Evolutionary conservation across 257 asterid genomes (phyloP).

Genomic region (Perilla frutescens): DNA sequence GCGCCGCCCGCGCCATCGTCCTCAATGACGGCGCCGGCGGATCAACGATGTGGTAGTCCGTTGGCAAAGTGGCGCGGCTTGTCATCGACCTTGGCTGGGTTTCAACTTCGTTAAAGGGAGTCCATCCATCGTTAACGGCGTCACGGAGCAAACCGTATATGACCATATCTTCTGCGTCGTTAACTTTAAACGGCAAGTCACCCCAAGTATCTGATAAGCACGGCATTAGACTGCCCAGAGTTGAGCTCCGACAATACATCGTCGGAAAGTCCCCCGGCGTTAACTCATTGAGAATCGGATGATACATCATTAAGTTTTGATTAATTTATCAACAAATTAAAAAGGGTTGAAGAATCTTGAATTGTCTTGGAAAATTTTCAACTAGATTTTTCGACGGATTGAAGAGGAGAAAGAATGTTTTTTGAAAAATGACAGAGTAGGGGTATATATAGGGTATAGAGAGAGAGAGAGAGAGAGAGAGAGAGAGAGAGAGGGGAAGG

Average conservation of each 20-base stretch:
- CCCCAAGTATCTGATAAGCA: conserved; percentile 82
- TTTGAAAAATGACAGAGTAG: too few species aligned
- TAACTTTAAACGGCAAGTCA: conserved; percentile 78
- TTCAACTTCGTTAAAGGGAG: conserved; percentile 70
- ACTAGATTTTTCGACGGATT: not conserved
- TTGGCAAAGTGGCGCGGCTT: not conserved
- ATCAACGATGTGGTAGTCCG: conserved; percentile 2
- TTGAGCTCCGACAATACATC: conserved; percentile 58
- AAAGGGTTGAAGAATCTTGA: not conserved
- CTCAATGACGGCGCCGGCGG: conserved; percentile 1
- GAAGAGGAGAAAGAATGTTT: too few species aligned
- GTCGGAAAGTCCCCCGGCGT: conserved; percentile 42
- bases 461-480: not conserved
- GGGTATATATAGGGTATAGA: too few species aligned
- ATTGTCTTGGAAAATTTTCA: not conserved
- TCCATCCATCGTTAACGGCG: conserved; percentile 81
- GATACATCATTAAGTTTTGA: conserved; percentile 49
- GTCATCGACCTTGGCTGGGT: conserved; percentile 52
- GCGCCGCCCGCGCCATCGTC: not conserved
- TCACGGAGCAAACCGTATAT: conserved; percentile 72
- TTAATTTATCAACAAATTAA: not conserved
- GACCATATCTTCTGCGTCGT: conserved; percentile 84
- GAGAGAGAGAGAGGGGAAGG: not conserved
- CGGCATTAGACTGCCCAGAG: conserved; percentile 59
- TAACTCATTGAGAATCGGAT: conserved; percentile 40